A percentile compares a stretch with the other conserved stretches of the same genome.
These are phyloP conservation scores for Daldinia bambusicola DNA, from an alignment of 495 filamentous ascomycete species.

Conservation along the genomic window DNA sequence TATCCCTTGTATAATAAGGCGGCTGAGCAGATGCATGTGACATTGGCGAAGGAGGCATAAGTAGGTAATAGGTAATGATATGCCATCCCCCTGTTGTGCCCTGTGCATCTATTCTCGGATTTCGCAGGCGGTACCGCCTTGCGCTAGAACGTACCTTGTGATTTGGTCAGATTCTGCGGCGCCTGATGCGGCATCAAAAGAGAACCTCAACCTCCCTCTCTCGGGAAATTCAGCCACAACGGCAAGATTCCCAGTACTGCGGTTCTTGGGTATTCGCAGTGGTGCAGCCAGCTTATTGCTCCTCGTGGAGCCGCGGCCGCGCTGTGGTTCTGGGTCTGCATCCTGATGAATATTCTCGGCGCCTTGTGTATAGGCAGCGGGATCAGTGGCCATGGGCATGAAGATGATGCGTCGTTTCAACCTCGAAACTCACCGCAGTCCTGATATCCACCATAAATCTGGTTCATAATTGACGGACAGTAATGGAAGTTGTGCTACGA, in stretches of 20 bases:
- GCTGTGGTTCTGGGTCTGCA: slow-evolving; percentile 49
- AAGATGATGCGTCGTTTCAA: slow-evolving; percentile 37
- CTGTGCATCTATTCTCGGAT: slow-evolving; percentile 24
- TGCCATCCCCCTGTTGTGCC: slow-evolving; percentile 23
- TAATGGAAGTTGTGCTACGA: slow-evolving; percentile 37
- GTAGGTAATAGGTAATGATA: slow-evolving; percentile 21
- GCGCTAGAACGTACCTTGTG: slow-evolving; percentile 60
- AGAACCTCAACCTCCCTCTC: slow-evolving; percentile 62
- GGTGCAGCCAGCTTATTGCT: slow-evolving; percentile 49
- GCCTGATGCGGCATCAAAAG: slow-evolving; percentile 63
- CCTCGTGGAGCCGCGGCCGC: slow-evolving; percentile 45
- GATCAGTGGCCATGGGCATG: slow-evolving; percentile 37
- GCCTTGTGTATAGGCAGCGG: slow-evolving; percentile 50
- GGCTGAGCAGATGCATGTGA: slow-evolving; percentile 42
- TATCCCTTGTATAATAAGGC: slow-evolving; percentile 27
- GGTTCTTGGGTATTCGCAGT: slow-evolving; percentile 69
- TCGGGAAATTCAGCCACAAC: slow-evolving; percentile 54
- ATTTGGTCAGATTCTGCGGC: slow-evolving; percentile 62
- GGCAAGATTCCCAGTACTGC: slow-evolving; percentile 70
- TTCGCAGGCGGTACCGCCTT: slow-evolving; percentile 40
- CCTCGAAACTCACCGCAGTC: slow-evolving; percentile 57
- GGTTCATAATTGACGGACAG: slow-evolving; percentile 59
- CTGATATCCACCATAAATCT: slow-evolving; percentile 57
- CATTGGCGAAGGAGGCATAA: slow-evolving; percentile 27
- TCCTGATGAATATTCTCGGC: slow-evolving; percentile 55